Base-by-base conservation (phyloP, 1,284 basidiomycete species). In the Gymnopus androsaceus region DNA sequence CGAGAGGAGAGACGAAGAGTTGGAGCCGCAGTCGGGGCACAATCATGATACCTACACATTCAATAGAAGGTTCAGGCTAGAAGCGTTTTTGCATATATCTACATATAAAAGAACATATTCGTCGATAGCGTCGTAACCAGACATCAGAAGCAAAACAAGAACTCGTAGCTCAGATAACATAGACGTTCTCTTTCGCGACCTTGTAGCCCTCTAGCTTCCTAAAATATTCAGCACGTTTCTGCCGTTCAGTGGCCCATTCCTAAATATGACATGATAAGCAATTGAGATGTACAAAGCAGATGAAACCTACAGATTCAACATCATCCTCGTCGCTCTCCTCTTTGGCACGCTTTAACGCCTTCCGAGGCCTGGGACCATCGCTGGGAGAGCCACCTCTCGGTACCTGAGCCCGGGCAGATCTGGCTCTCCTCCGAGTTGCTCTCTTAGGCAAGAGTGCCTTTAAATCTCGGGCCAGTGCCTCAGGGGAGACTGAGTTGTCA, bases 111-210 rank as follows among this genome's bases (percentile, higher is more conserved):
- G 9, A n/a, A 12, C 4, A 48, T 33, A 21, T 3, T n/a, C 27
- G 14, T 7, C 25, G 25, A 42, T 42, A 27, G 28, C 41, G n/a
- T 27, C 11, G 12, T 25, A 5, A 42, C 12, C 4, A 7, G 23
- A 27, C 3, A 7, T 42, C 25, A 15, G 25, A 27, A 27, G 19
- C n/a, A 47, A 38, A 42, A n/a, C 9, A 27, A 50, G 17, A 37
- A 50, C n/a, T 48, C 15, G 17, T 3, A 19, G 30, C 27, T 82
- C 70, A 85, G 51, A 85, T 71, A 49, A 85, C 73, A 66, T 83
- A 85, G 28, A 85, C 82, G 53, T 82, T 78, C 67, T 85, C 83
- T 59, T 80, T 80, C 55, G 77, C 75, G 15, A 85, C 70, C 57
- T 77, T 69, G 60, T 84, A 85, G 14, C 71, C 72, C 21, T 83